Conservation (phyloP, 352 stramenopile species). For the Phytopythium delawarense region DNA sequence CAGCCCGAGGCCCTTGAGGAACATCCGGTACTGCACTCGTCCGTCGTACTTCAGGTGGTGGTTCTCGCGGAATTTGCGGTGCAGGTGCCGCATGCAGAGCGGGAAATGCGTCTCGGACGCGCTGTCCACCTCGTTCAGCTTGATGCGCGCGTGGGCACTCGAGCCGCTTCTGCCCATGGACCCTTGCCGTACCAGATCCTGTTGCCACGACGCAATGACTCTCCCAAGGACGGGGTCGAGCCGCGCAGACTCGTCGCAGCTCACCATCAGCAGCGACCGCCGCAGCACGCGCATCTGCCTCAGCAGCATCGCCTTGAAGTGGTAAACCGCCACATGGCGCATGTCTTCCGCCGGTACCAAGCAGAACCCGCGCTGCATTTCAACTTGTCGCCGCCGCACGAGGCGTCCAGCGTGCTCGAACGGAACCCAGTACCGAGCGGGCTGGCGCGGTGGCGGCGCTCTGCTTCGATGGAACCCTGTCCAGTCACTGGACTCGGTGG, state of each 20-base stretch:
- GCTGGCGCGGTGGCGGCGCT: background rate
- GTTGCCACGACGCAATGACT: slow-evolving; percentile 14
- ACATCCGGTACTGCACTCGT: slow-evolving; percentile 78
- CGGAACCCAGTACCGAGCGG: slow-evolving; percentile 34
- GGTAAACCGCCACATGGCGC: slow-evolving; percentile 29
- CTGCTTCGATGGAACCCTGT: background rate
- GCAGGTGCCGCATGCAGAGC: slow-evolving; percentile 76
- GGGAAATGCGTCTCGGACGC: slow-evolving; percentile 58
- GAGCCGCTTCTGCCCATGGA: slow-evolving; percentile 27
- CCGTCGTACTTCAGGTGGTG: slow-evolving; percentile 88
- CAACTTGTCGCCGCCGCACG: slow-evolving; percentile 32
- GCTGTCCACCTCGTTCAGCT: slow-evolving; percentile 68
- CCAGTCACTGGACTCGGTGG: background rate
- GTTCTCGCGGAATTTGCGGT: slow-evolving; percentile 63
- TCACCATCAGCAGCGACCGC: slow-evolving; percentile 22
- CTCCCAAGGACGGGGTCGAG: slow-evolving; percentile 2
- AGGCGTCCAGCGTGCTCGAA: slow-evolving; percentile 39
- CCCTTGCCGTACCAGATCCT: slow-evolving; percentile 24
- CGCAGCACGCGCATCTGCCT: slow-evolving; percentile 39
- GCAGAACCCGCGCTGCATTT: slow-evolving; percentile 45
- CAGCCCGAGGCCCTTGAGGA: slow-evolving; percentile 81
- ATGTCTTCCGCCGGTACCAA: slow-evolving; percentile 36
- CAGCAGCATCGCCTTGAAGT: slow-evolving; percentile 28
- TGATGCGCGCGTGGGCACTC: slow-evolving; percentile 28
- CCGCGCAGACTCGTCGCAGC: background rate